Evolutionary conservation across 345 rosid genomes (phyloP).

Genomic region (Salix caprea): DNA sequence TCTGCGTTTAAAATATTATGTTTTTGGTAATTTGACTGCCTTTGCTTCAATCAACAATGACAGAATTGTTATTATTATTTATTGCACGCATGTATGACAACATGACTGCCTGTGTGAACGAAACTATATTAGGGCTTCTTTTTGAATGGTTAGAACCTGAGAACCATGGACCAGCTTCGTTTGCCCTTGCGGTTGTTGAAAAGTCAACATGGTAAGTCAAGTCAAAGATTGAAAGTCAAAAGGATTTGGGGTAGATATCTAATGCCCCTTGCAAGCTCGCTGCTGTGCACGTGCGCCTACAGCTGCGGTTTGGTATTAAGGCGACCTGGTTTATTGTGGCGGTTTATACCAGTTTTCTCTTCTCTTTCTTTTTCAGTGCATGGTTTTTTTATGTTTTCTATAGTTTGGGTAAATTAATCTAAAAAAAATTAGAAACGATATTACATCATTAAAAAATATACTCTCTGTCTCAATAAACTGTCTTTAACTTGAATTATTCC

Average conservation of each 20-base stretch:
- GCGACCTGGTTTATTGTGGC: background rate
- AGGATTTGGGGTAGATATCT: too few relatives aligned
- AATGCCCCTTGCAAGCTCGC: background rate
- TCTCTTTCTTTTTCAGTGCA: too few relatives aligned
- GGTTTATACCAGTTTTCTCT: background rate
- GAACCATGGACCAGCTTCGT: background rate
- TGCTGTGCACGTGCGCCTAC: background rate
- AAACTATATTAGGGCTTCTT: too few relatives aligned
- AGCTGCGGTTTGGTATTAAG: background rate
- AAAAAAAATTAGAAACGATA: too few relatives aligned
- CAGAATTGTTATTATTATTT: too few relatives aligned
- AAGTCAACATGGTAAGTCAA: background rate
- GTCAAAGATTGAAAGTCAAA: slow-evolving; percentile 8
- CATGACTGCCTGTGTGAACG: background rate
- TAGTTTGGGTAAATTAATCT: too few relatives aligned
- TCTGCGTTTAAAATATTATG: background rate
- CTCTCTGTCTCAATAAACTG: too few relatives aligned
- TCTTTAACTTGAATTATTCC: too few relatives aligned
- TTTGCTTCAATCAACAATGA: background rate
- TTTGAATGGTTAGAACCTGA: background rate
- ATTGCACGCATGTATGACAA: background rate
- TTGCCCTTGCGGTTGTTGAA: background rate
- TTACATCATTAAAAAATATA: too few relatives aligned
- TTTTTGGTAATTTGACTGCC: background rate
- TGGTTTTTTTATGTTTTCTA: too few relatives aligned